These are phyloP conservation scores for Cafeteria roenbergensis DNA, from an alignment of 108 stramenopile genomes.

Conservation along the genomic window DNA sequence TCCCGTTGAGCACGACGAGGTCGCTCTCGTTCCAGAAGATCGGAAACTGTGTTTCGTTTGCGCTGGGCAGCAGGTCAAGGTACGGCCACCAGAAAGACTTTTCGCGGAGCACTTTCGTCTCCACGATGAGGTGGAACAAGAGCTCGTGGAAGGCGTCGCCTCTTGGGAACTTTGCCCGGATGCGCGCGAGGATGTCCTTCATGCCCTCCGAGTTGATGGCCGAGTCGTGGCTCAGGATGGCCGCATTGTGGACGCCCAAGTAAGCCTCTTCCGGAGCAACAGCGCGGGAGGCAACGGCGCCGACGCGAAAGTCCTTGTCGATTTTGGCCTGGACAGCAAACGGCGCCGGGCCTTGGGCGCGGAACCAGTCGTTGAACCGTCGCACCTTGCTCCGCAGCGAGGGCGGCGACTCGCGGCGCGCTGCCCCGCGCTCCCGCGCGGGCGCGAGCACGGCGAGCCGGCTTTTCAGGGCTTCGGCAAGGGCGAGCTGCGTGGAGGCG, in stretches of 20 bases:
- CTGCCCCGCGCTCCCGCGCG: too few relatives aligned
- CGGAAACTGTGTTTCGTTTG: slow-evolving; percentile 38
- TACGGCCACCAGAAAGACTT: slow-evolving; percentile 53
- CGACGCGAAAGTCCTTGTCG: too few relatives aligned
- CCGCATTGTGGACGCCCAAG: slow-evolving; percentile 34
- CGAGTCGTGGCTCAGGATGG: slow-evolving; percentile 35
- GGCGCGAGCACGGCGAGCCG: too few relatives aligned
- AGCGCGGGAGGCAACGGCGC: slow-evolving; percentile 42
- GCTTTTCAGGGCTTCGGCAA: too few relatives aligned
- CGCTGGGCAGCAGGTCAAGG: slow-evolving; percentile 45
- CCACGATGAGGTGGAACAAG: slow-evolving; percentile 47
- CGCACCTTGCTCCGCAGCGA: too few relatives aligned
- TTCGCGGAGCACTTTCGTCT: slow-evolving; percentile 33
- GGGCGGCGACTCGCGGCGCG: too few relatives aligned
- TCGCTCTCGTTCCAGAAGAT: slow-evolving; percentile 33
- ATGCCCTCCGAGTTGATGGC: slow-evolving; percentile 24
- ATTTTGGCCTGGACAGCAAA: too few relatives aligned
- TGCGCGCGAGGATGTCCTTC: slow-evolving; percentile 17
- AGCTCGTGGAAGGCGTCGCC: slow-evolving; percentile 47
- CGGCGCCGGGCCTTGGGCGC: too few relatives aligned
- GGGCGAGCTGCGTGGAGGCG: too few relatives aligned
- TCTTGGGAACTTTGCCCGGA: slow-evolving; percentile 9
- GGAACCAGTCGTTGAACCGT: too few relatives aligned
- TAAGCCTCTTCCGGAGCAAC: slow-evolving; percentile 39
- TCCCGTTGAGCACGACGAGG: slow-evolving; percentile 23